A percentile compares a stretch with the other conserved stretches of the same genome.
phyloP scores from a whole-genome alignment of 2,329 filamentous ascomycete species.

The Alternaria burnsii region DNA sequence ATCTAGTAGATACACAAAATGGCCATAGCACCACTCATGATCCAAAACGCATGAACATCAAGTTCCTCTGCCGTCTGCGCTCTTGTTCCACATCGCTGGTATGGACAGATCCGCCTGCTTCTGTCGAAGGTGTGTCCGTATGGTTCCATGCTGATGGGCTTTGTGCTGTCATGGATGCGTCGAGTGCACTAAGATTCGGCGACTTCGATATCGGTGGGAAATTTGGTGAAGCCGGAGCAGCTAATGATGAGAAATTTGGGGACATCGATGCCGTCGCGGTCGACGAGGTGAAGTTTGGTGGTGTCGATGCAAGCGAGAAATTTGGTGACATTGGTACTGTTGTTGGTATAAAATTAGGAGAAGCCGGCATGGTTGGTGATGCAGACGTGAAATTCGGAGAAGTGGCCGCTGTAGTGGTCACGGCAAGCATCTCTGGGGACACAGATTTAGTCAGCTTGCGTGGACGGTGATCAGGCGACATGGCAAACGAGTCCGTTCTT shows the following conservation, averaged over 20 bases:
- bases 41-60: slow-evolving; percentile 31
- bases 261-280: not conserved
- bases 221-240: slow-evolving; percentile 13
- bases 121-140: not conserved
- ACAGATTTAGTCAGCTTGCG: slow-evolving; percentile 5
- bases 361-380: not conserved
- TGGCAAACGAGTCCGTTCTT: slow-evolving; percentile 26
- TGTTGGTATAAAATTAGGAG: not conserved
- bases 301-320: slow-evolving; percentile 10
- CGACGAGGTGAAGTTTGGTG: slow-evolving; percentile 23
- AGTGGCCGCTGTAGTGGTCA: not conserved
- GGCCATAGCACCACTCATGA: not conserved
- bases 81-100: slow-evolving; percentile 11
- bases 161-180: not conserved
- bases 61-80: slow-evolving; percentile 24
- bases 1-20: not conserved
- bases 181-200: not conserved
- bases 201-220: slow-evolving; percentile 1
- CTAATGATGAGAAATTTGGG: slow-evolving; percentile 4
- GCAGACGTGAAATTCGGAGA: slow-evolving; percentile 18
- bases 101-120: not conserved
- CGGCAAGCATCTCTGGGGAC: slow-evolving; percentile 10
- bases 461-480: slow-evolving; percentile 25
- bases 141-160: not conserved
- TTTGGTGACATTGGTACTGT: slow-evolving; percentile 2